Percentiles rank a stretch among this genome's conserved stretches.
These are phyloP conservation scores for Xylaria acuta DNA, from an alignment of 495 filamentous ascomycete species.

Conservation along the genomic window DNA sequence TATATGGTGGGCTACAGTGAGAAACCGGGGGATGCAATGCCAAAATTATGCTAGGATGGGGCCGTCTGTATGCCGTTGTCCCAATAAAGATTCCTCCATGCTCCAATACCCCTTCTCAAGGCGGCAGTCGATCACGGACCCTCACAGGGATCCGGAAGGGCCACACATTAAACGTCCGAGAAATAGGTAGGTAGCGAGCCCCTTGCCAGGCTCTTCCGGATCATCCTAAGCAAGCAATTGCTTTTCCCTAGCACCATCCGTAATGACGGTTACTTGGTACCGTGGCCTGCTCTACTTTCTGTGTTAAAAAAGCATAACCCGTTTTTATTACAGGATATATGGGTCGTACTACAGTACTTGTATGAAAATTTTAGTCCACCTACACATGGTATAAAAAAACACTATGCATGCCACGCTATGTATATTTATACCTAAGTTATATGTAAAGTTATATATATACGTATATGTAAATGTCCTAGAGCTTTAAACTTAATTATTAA, in stretches of 20 bases:
- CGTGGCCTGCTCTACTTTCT: not conserved
- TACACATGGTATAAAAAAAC: no score
- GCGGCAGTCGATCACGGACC: constrained; percentile 26
- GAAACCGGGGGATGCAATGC: not conserved
- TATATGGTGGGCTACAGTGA: not conserved
- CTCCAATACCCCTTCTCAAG: constrained; percentile 23
- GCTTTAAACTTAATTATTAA: no score
- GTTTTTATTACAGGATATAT: not conserved
- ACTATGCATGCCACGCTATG: no score
- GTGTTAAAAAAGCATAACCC: not conserved
- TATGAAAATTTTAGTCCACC: no score
- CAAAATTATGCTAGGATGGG: constrained; percentile 10
- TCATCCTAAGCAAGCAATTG: not conserved
- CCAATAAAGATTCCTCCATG: constrained; percentile 8
- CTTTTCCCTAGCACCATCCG: constrained; percentile 17
- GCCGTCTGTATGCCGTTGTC: constrained; percentile 19
- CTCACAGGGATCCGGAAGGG: constrained; percentile 19
- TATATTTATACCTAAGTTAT: no score
- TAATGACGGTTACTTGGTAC: constrained; percentile 11
- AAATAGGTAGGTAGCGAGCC: constrained; percentile 5
- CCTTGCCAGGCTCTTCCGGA: constrained; percentile 10
- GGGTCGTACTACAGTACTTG: no score
- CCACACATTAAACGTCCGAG: constrained; percentile 13
- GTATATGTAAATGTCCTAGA: no score
- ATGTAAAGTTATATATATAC: no score